These are phyloP conservation scores for Pythium guiyangense DNA, from an alignment of 352 stramenopile genomes.

Conservation along the genomic window DNA sequence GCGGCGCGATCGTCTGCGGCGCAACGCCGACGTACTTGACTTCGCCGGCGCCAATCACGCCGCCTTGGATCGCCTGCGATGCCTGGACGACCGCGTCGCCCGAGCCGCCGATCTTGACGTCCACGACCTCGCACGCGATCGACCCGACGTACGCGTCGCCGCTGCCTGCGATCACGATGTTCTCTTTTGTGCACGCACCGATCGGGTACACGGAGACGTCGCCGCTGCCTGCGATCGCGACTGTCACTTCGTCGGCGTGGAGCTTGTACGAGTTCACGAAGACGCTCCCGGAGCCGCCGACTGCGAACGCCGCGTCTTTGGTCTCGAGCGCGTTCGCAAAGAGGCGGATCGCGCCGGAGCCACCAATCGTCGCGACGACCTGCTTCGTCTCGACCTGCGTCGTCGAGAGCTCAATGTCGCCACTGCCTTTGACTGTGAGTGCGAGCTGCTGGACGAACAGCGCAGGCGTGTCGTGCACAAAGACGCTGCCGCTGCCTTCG, in stretches of 20 bases:
- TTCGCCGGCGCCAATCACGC: slow-evolving; percentile 10
- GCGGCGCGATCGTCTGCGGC: slow-evolving; percentile 18
- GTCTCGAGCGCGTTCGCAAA: slow-evolving; percentile 20
- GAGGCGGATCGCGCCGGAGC: slow-evolving; percentile 8
- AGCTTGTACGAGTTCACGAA: slow-evolving; percentile 13
- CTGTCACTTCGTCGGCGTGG: slow-evolving; percentile 20
- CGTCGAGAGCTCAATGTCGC: slow-evolving; percentile 22
- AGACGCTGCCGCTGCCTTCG: background rate
- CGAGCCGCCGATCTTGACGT: slow-evolving; percentile 31
- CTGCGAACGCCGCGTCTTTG: background rate
- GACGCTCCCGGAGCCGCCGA: slow-evolving; percentile 14
- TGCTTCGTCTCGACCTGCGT: slow-evolving; percentile 1
- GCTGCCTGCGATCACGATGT: slow-evolving; percentile 39
- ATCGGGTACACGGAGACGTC: slow-evolving; percentile 32
- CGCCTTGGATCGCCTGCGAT: slow-evolving; percentile 3
- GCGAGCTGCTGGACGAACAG: background rate
- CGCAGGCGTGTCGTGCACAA: background rate
- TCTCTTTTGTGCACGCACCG: slow-evolving; percentile 37
- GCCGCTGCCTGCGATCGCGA: slow-evolving; percentile 34
- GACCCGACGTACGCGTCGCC: slow-evolving; percentile 32
- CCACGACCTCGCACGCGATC: slow-evolving; percentile 29
- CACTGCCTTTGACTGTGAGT: slow-evolving; percentile 17
- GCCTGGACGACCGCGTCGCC: slow-evolving; percentile 17
- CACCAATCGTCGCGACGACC: too few relatives aligned
- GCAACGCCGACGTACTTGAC: slow-evolving; percentile 18